These are phyloP conservation scores for Metschnikowia gruessii DNA, from an alignment of 805 yeast species.

Conservation along the genomic window DNA sequence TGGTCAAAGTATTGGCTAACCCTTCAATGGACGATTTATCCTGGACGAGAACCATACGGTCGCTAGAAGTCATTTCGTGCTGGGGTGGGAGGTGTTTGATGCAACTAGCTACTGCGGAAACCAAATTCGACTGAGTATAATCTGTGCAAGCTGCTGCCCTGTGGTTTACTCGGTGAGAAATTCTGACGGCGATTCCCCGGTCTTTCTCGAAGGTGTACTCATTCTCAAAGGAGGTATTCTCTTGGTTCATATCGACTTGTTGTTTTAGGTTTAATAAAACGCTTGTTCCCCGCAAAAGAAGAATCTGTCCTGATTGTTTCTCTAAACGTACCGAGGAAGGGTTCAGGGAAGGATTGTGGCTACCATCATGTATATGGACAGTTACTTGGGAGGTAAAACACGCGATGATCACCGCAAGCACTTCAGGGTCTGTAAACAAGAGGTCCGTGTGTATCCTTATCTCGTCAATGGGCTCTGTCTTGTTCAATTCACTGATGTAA, in stretches of 20 bases:
- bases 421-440: constrained; percentile 26
- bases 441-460: constrained; percentile 28
- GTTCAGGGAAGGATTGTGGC: not conserved
- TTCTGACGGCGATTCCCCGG: constrained; percentile 34
- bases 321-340: not conserved
- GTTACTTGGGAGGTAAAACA: constrained; percentile 44
- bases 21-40: constrained; percentile 22
- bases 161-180: constrained; percentile 21
- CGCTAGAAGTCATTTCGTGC: constrained; percentile 32
- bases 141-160: constrained; percentile 18
- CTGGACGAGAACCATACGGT: constrained; percentile 24
- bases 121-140: constrained; percentile 51
- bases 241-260: not conserved
- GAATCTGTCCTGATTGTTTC: not conserved
- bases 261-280: not conserved
- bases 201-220: constrained; percentile 34
- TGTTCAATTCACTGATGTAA: constrained; percentile 11
- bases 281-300: not conserved
- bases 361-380: constrained; percentile 37
- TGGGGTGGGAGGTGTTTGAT: constrained; percentile 45
- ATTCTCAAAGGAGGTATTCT: constrained; percentile 23
- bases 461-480: constrained; percentile 7
- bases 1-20: constrained; percentile 32
- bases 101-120: constrained; percentile 52
- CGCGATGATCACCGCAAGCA: constrained; percentile 41